phyloP scores from a whole-genome alignment of 768 basidiomycete species.

The Suillus placidus region DNA sequence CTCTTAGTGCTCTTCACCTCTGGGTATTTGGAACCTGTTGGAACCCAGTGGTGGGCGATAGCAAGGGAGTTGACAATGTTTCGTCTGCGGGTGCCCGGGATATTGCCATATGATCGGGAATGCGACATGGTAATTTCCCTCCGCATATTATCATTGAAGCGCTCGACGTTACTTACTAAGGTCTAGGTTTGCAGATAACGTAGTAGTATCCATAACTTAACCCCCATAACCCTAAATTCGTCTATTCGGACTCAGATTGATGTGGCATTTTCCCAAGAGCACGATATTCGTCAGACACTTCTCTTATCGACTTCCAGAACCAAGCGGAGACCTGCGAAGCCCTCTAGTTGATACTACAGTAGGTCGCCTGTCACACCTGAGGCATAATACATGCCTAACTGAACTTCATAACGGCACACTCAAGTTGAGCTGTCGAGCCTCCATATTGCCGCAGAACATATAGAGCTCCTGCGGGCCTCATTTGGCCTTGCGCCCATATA shows the following conservation, averaged over 20 bases:
- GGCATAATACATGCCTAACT: not conserved
- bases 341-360: not conserved
- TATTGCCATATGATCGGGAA: not conserved
- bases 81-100: not conserved
- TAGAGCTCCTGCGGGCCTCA: not conserved
- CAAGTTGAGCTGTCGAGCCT: not conserved
- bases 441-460: not conserved
- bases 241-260: conserved; percentile 1
- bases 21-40: not conserved
- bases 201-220: not conserved
- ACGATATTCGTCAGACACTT: not conserved
- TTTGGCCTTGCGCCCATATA: conserved; percentile 5
- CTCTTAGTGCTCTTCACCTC: not conserved
- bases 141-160: not conserved
- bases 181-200: conserved; percentile 3
- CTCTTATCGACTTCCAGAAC: conserved; percentile 4
- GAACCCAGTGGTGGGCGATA: not conserved
- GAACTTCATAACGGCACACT: not conserved
- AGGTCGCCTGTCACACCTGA: not conserved
- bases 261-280: not conserved
- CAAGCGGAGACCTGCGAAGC: conserved; percentile 1
- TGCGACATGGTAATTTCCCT: not conserved
- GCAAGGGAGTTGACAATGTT: not conserved
- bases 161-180: not conserved
- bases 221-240: not conserved